phyloP scores from a whole-genome alignment of 352 stramenopile genomes.

The Globisporangium orthogonon region DNA sequence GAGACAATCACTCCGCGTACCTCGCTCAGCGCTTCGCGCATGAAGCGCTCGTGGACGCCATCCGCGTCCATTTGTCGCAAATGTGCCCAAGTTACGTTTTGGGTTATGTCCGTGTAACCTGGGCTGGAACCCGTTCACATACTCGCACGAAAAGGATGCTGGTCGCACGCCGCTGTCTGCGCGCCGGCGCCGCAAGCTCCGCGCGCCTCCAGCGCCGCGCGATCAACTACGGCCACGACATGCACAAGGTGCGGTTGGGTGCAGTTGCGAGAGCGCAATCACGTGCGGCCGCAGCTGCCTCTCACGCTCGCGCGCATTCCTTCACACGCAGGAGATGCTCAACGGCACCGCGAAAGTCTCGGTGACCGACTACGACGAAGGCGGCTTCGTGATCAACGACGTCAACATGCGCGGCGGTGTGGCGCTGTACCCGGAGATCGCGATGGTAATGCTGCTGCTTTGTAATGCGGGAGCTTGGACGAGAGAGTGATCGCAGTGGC shows the following conservation, averaged over 20 bases:
- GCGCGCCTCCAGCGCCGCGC: constrained; percentile 18
- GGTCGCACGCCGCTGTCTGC: constrained; percentile 10
- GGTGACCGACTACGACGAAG: constrained; percentile 81
- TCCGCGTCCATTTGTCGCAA: constrained; percentile 1
- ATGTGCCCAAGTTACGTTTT: not conserved
- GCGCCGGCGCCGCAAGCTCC: constrained; percentile 9
- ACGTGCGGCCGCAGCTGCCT: not conserved
- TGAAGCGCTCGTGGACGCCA: constrained; percentile 42
- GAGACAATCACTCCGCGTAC: constrained; percentile 9
- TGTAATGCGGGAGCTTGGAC: not conserved
- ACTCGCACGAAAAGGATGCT: not conserved
- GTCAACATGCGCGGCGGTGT: constrained; percentile 81
- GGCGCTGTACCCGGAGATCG: constrained; percentile 61
- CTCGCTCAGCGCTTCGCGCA: constrained; percentile 66
- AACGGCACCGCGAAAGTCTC: constrained; percentile 72
- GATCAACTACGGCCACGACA: constrained; percentile 84
- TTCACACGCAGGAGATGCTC: constrained; percentile 64
- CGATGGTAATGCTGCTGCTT: constrained; percentile 35
- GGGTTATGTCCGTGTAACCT: not conserved
- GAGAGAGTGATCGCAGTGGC: not conserved
- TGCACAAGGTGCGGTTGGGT: constrained; percentile 46
- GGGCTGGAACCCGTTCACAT: not conserved
- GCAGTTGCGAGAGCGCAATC: not conserved
- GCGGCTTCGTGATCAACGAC: constrained; percentile 80
- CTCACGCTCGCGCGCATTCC: not conserved